Conservation (phyloP, 2,329 filamentous ascomycete species). For the Fusarium nisikadoi region DNA sequence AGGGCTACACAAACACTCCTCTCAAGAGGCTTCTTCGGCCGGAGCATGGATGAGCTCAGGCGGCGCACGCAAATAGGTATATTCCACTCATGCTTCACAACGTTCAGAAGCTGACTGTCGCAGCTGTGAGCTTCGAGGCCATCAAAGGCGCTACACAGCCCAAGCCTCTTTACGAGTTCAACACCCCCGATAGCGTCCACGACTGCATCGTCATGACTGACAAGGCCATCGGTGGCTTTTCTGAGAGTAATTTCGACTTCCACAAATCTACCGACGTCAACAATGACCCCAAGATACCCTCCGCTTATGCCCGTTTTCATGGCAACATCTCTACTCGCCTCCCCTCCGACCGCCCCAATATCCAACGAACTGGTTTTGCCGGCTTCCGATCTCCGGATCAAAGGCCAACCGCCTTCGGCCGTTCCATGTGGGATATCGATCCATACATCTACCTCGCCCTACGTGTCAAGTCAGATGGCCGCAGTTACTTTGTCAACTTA, state of each 20-base stretch:
- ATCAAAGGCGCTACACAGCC: constrained; percentile 73
- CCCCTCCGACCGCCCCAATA: constrained; percentile 76
- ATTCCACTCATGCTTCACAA: fast-evolving
- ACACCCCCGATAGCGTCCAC: constrained; percentile 56
- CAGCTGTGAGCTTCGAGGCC: constrained; percentile 76
- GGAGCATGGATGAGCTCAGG: constrained; percentile 70
- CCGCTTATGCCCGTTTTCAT: constrained; percentile 79
- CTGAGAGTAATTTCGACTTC: constrained; percentile 77
- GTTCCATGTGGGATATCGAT: constrained; percentile 87
- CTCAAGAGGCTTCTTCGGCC: constrained; percentile 65
- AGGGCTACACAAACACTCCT: constrained; percentile 56
- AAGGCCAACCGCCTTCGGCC: constrained; percentile 83
- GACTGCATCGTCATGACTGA: constrained; percentile 86
- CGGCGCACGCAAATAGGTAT: constrained; percentile 66
- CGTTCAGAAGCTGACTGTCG: background rate
- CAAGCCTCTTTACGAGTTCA: constrained; percentile 73
- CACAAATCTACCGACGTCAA: constrained; percentile 29
- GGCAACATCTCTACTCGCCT: constrained; percentile 89
- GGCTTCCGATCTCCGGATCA: constrained; percentile 88
- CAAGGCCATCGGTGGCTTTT: constrained; percentile 86
- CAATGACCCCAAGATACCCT: constrained; percentile 20
- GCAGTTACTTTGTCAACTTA: constrained; percentile 93
- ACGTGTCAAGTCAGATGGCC: constrained; percentile 88
- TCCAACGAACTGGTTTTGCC: constrained; percentile 86
- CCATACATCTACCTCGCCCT: constrained; percentile 88